Conservation (phyloP, 2,329 filamentous ascomycete genomes). For the Calonectria multiphialidica region DNA sequence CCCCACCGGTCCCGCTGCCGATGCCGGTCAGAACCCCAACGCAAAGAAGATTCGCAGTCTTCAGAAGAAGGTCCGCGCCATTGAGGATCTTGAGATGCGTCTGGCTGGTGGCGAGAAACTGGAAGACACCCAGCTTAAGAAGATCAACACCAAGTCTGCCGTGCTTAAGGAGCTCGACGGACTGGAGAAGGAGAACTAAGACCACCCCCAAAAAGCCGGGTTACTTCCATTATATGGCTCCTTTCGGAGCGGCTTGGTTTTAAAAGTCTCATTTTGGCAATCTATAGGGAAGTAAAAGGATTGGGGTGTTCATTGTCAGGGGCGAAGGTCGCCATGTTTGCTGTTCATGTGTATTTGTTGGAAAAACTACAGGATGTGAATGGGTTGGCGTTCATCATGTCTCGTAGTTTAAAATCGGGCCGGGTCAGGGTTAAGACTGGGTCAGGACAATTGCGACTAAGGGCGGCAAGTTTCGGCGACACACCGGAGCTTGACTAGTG, state of each 20-base stretch:
- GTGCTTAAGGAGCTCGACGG: constrained; percentile 86
- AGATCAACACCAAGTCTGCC: constrained; percentile 88
- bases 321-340: constrained; percentile 2
- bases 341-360: constrained; percentile 21
- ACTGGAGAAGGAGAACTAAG: constrained; percentile 54
- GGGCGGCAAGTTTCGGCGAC: not conserved
- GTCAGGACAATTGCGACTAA: not conserved
- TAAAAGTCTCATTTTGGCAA: not conserved
- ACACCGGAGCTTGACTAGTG: not conserved
- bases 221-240: not conserved
- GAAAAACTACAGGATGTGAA: constrained; percentile 21
- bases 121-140: constrained; percentile 98
- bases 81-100: constrained; percentile 98
- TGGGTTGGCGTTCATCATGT: constrained; percentile 16
- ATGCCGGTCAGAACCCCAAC: constrained; percentile 72
- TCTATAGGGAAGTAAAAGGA: constrained; percentile 20
- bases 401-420: not conserved
- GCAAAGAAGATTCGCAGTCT: constrained; percentile 96
- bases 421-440: not conserved
- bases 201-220: not conserved
- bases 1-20: constrained; percentile 57
- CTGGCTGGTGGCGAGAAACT: constrained; percentile 94
- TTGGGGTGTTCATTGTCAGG: not conserved
- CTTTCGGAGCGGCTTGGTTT: not conserved
- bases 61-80: constrained; percentile 97